Evolutionary conservation across 345 rosid genomes (phyloP).

Genomic region (Xanthoceras sorbifolium): DNA sequence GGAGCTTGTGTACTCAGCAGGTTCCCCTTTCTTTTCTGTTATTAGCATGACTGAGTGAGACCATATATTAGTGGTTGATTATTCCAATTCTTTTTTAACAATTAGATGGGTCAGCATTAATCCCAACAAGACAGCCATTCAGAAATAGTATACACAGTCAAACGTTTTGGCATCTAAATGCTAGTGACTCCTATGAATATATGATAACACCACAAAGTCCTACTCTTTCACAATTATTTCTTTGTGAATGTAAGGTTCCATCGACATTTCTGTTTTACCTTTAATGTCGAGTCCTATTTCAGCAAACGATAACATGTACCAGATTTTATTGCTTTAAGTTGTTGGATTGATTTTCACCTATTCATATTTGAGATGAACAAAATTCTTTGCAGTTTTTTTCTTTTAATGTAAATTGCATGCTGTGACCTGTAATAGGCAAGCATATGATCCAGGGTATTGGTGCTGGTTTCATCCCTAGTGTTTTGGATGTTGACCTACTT

Average conservation of each 20-base stretch:
- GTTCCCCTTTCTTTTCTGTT: no score
- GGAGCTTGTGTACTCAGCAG: no score
- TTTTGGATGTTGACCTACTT: slow-evolving; percentile 44
- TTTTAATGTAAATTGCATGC: background rate
- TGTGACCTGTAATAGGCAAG: slow-evolving; percentile 33
- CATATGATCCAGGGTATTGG: slow-evolving; percentile 69
- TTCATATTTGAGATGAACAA: background rate
- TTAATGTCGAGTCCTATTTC: background rate
- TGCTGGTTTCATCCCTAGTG: slow-evolving; percentile 48
- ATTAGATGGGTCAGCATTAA: no score
- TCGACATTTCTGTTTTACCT: background rate
- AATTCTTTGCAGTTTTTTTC: background rate
- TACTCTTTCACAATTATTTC: background rate
- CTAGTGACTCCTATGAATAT: background rate
- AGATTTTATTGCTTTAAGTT: background rate
- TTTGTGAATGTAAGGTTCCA: background rate
- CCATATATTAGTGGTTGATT: no score
- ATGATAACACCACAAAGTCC: background rate
- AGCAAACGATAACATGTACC: background rate
- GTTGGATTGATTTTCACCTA: background rate
- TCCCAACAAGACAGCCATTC: no score
- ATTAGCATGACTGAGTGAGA: no score
- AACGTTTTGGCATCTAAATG: background rate
- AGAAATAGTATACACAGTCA: no score
- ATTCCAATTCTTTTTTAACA: no score